Conservation (phyloP, 108 stramenopile genomes). For the Skeletonema costatum region DNA sequence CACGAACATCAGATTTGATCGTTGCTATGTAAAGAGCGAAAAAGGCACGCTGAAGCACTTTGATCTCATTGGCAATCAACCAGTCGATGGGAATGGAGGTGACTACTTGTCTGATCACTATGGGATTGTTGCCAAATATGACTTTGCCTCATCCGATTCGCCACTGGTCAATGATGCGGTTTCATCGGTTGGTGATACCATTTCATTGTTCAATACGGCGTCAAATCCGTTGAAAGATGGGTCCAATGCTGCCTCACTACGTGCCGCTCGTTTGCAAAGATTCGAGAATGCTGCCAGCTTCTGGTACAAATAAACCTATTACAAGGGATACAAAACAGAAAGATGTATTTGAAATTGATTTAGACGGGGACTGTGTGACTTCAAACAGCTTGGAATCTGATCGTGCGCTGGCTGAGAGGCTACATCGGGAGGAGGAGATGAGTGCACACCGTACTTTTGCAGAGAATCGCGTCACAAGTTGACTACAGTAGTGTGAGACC, state of each 20-base stretch:
- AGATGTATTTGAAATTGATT: background rate
- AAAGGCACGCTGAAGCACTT: conserved; percentile 11
- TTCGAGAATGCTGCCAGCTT: background rate
- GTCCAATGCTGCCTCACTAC: background rate
- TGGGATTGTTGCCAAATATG: conserved; percentile 12
- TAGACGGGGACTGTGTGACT: background rate
- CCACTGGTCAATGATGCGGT: background rate
- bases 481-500: background rate
- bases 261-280: background rate
- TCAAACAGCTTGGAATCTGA: background rate
- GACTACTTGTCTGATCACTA: conserved; percentile 31
- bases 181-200: background rate
- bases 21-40: conserved; percentile 19
- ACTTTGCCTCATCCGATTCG: background rate
- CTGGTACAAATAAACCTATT: background rate
- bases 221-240: background rate
- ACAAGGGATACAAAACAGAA: background rate
- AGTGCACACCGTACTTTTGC: background rate
- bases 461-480: background rate
- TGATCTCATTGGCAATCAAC: conserved; percentile 17
- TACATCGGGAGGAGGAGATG: background rate
- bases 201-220: background rate
- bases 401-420: background rate
- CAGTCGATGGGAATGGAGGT: conserved; percentile 7
- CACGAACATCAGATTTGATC: too few relatives aligned